Base-by-base conservation (phyloP, 176 grass and related monocot genomes). In the Oryza punctata region DNA sequence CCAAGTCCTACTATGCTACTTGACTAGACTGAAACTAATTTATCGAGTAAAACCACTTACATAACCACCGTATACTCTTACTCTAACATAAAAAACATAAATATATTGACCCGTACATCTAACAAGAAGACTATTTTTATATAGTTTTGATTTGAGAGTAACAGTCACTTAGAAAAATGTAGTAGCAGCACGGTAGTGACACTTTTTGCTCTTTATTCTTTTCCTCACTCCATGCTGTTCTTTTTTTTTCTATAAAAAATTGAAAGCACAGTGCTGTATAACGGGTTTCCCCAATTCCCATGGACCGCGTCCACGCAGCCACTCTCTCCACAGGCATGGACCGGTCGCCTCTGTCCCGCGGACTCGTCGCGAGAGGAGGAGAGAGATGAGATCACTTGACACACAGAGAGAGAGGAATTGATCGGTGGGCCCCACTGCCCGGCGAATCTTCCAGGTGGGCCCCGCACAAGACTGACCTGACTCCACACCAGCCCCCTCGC, bases 361-460 rank as follows among this genome's bases (percentile, higher is more conserved):
- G 45, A 47, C 45, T 47, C 45, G 45, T 28, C n/a, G n/a, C n/a
- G n/a, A n/a, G 3, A 43, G 45, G 3, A 10, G 18, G 21, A 52
- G 33, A 18, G 61, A 21, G 8, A 9, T 4, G 41, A 12, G 9
- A 9, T 15, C 40, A 15, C 57, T 8, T 57, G 38, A 24, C 27
- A 24, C 27, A 24, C 60, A 12, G 32, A 71, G 12, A 24, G 45
- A 12, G 32, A 71, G 12, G 72, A 67, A 54, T 83, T 78, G 88
- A 87, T 79, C 26, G 43, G 18, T 59, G 88, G 78, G 45, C 12
- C 79, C 73, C 63, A 14, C 79, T 0, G 25, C 44, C 44, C 11
- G 73, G 43, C 18, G 79, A 83, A 90, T 90, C 88, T 75, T 50
- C 88, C 14, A 10, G 0, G 46, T 47, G 78, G 78, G 40, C 3